Conservation (phyloP, 371 early-diverging fungal genomes). For the Mortierella sp. region DNA sequence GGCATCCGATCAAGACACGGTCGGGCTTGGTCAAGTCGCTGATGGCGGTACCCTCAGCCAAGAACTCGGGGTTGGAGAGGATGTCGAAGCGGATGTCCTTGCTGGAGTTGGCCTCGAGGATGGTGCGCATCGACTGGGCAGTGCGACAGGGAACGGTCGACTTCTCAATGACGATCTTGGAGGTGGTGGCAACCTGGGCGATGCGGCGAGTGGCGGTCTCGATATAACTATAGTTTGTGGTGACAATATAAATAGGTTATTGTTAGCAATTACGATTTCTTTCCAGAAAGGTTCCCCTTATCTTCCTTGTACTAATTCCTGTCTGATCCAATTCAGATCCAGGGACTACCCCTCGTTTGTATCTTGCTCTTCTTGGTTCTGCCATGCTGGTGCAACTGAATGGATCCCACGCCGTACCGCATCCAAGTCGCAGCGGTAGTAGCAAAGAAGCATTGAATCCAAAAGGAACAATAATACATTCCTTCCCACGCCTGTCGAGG, state of each 20-base stretch:
- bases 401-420: neutral
- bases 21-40: slow-evolving; percentile 90
- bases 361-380: neutral
- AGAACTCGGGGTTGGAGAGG: slow-evolving; percentile 97
- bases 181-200: slow-evolving; percentile 85
- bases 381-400: neutral
- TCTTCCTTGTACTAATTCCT: neutral
- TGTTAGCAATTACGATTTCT: neutral
- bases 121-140: slow-evolving; percentile 90
- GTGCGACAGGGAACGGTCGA: slow-evolving; percentile 97
- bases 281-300: neutral
- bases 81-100: slow-evolving; percentile 86
- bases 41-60: slow-evolving; percentile 96
- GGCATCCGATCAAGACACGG: slow-evolving; percentile 94
- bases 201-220: slow-evolving; percentile 92
- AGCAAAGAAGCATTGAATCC: neutral
- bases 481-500: slow-evolving; percentile 62
- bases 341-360: neutral
- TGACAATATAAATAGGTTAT: neutral
- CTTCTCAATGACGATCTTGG: slow-evolving; percentile 96
- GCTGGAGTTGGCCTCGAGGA: slow-evolving; percentile 87
- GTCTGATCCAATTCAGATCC: neutral
- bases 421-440: neutral
- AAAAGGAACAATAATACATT: slow-evolving; percentile 67
- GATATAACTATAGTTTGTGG: slow-evolving; percentile 71